A percentile compares a stretch with the other conserved stretches of the same genome.
Evolutionary conservation across 805 yeast species (phyloP).

Genomic region (Suhomyces xylopsoci): DNA sequence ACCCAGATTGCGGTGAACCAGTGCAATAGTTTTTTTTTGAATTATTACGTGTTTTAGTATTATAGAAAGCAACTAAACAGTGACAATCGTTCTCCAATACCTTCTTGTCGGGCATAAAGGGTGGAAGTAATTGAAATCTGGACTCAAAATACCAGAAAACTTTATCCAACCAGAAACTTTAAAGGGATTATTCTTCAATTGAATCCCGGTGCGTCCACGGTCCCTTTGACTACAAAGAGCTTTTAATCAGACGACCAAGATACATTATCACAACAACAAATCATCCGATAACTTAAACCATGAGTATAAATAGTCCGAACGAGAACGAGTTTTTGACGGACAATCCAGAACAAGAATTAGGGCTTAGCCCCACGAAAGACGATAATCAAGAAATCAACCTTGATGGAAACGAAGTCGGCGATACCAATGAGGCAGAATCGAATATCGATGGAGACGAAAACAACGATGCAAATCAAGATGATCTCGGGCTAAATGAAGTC

Average conservation of each 20-base stretch:
- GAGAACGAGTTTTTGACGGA: not conserved
- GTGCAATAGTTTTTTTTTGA: not conserved
- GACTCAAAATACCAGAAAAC: not conserved
- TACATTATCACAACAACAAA: not conserved
- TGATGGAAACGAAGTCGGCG: constrained; percentile 1
- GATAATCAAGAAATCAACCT: not conserved
- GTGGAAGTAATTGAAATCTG: not conserved
- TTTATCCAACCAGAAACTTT: too few relatives aligned
- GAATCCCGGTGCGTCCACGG: not conserved
- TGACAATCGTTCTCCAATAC: not conserved
- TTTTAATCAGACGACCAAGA: not conserved
- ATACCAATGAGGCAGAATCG: constrained; percentile 2
- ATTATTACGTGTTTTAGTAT: not conserved
- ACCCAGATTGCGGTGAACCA: not conserved
- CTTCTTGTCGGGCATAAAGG: not conserved
- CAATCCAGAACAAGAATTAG: not conserved
- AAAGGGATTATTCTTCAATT: not conserved
- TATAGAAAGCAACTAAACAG: not conserved
- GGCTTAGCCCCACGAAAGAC: not conserved
- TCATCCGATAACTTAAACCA: not conserved
- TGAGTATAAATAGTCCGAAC: not conserved
- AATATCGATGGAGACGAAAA: not conserved
- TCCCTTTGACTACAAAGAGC: not conserved
- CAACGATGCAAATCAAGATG: not conserved
- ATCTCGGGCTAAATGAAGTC: not conserved